These are phyloP conservation scores for Dictyostelium intermedium DNA, from an alignment of 78 protist species.

Conservation along the genomic window DNA sequence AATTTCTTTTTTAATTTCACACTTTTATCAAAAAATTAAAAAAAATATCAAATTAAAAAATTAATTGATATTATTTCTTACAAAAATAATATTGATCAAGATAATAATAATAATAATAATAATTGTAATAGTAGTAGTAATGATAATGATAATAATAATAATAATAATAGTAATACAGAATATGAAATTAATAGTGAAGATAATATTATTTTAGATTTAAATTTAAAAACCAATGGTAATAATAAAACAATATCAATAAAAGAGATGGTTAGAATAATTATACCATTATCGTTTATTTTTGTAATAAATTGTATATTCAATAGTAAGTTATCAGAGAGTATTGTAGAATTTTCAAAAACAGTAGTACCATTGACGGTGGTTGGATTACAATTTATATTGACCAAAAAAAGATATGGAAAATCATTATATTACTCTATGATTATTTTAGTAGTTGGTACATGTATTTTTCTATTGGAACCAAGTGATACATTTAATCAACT, in stretches of 20 bases:
- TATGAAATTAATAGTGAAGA: not conserved
- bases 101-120: not conserved
- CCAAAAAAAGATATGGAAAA: not conserved
- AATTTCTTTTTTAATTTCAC: not conserved
- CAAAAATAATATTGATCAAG: not conserved
- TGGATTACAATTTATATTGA: not conserved
- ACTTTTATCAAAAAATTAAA: not conserved
- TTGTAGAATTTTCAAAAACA: constrained; percentile 11
- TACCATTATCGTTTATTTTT: not conserved
- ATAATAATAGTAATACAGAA: not conserved
- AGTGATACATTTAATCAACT: not conserved
- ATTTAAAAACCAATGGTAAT: not conserved
- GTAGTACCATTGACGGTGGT: not conserved
- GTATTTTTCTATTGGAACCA: not conserved
- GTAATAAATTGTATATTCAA: not conserved
- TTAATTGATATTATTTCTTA: not conserved
- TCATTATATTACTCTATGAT: not conserved
- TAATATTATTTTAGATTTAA: not conserved
- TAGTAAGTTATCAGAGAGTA: not conserved
- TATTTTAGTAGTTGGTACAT: not conserved
- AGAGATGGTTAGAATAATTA: not conserved
- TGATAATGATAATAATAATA: not conserved
- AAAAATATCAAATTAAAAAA: not conserved
- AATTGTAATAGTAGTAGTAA: not conserved
- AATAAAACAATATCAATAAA: not conserved